Evolutionary conservation across 1,139 yeast species (phyloP), one percentile per base, ranked within the genome.

Genomic region (Candida mesenterica): DNA sequence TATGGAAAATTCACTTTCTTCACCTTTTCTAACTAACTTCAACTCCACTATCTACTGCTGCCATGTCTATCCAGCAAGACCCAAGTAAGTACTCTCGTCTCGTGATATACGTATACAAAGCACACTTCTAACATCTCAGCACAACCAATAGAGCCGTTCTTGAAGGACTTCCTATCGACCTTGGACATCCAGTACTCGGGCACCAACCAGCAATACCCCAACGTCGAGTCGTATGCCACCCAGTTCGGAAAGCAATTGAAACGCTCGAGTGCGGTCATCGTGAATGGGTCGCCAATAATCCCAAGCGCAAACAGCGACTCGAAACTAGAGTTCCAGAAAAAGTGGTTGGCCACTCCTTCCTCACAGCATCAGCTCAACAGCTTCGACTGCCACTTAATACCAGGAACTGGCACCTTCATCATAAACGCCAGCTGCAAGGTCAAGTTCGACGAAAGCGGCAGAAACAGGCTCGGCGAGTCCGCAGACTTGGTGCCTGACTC

Each of bases 391-490:
- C 94, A 84, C 50, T 62, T 77, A 42, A 71, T 84, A n/a, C 92
- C 92, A 0, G 86, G 86, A 0, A 68, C 84, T 0, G 79, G 78
- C 3, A 65, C 78, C 1, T 65, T 71, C 35, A 58, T 80, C 3
- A 66, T 82, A 16, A 70, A 74, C 38, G 67, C 78, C 13, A 72
- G 78, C 38, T 78, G 85, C 8, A 83, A 81, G 53, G 85, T 83
- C 7, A 68, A 80, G 43, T 83, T 83, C 49, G 92, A 84, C 55
- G 92, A 84, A 51, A 73, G 82, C 37, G 90, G 90, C 1, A 72
- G 65, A 42, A 79, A 76, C 43, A 71, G 80, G 50, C 50, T 75
- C 18, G 88, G 88, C 2, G 82, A 79, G 38, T 68, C 76, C 20
- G 75, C 85, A 1, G 77, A 76, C 40, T 58, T 67, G 42, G 55